phyloP scores from a whole-genome alignment of 441 rosid genomes.

The Gossypium trilobum region DNA sequence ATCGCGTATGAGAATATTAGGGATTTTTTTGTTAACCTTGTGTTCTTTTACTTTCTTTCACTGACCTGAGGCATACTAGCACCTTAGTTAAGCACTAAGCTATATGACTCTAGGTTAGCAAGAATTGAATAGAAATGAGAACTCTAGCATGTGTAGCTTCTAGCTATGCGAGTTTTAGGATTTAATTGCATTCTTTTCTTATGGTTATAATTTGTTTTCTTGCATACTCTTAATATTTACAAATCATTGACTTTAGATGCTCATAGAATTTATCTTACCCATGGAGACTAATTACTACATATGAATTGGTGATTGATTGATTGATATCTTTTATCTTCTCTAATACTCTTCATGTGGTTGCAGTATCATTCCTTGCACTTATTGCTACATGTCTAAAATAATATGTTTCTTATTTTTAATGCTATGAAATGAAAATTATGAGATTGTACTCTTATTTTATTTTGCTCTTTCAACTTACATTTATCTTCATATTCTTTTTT shows the following conservation, averaged over 20 bases:
- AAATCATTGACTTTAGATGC: neutral
- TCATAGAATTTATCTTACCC: neutral
- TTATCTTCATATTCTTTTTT: neutral
- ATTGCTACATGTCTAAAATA: neutral
- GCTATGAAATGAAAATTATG: neutral
- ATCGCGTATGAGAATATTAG: neutral
- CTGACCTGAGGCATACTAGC: neutral
- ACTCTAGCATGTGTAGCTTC: neutral
- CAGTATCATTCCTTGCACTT: neutral
- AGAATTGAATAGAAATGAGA: neutral
- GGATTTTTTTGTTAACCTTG: neutral
- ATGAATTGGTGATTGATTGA: neutral
- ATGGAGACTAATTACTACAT: neutral
- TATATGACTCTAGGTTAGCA: neutral
- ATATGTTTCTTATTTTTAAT: slow-evolving; percentile 1
- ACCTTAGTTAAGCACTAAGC: neutral
- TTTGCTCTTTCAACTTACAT: slow-evolving; percentile 18
- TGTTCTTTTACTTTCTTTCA: neutral
- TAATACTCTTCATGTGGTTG: neutral
- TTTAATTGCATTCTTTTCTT: neutral
- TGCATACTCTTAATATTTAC: neutral
- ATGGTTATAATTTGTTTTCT: neutral
- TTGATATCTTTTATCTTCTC: neutral
- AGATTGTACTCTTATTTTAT: slow-evolving; percentile 12
- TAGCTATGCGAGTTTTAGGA: neutral